phyloP scores from a whole-genome alignment of 257 asterid species.

The Solanum chilense region DNA sequence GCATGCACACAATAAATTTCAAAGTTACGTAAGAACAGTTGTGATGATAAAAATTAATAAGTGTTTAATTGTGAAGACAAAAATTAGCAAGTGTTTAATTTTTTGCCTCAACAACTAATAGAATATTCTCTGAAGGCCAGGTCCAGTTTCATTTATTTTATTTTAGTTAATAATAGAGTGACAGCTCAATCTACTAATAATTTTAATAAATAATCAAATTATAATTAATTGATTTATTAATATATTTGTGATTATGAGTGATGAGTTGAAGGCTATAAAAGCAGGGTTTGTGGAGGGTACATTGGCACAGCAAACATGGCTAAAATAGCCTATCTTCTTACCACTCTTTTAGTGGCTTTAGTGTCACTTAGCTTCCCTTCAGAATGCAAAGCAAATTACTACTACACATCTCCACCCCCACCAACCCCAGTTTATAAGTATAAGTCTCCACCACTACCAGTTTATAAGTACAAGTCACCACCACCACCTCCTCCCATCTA shows the following conservation, averaged over 20 bases:
- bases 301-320: slow-evolving; percentile 1
- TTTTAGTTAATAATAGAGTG: neutral
- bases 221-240: neutral
- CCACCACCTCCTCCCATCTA: neutral
- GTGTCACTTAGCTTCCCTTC: slow-evolving; percentile 1
- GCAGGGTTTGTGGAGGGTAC: neutral
- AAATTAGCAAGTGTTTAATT: neutral
- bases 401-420: slow-evolving; percentile 6
- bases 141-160: neutral
- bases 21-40: neutral
- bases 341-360: slow-evolving; percentile 7
- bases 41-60: neutral
- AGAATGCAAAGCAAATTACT: neutral
- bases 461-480: neutral
- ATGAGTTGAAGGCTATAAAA: neutral
- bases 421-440: neutral
- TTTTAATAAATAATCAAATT: neutral
- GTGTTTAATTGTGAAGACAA: neutral
- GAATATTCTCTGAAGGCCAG: neutral
- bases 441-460: neutral
- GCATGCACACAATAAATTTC: neutral
- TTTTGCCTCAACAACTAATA: neutral
- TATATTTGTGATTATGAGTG: neutral
- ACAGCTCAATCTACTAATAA: neutral
- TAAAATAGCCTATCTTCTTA: neutral